Evolutionary conservation across 352 stramenopile species (phyloP).

Genomic region (Phytophthora cactorum): DNA sequence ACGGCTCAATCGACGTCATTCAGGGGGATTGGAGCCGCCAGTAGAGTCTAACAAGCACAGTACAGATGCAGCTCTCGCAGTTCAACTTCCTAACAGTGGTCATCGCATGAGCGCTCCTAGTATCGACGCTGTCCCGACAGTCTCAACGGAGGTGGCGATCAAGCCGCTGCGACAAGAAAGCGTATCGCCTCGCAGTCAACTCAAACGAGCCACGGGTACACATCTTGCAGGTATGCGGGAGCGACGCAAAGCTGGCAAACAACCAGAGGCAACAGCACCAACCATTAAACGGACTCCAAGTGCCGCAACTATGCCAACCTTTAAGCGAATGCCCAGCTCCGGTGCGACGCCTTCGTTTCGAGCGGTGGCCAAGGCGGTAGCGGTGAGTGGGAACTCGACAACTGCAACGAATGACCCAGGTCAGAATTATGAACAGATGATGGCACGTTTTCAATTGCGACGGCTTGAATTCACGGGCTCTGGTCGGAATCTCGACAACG

Average conservation of each 20-base stretch:
- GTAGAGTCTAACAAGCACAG: constrained; percentile 2
- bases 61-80: background rate
- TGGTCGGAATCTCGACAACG: constrained; percentile 3
- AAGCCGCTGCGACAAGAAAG: constrained; percentile 15
- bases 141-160: background rate
- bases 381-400: constrained; percentile 2
- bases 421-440: constrained; percentile 53
- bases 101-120: constrained; percentile 22
- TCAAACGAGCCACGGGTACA: constrained; percentile 27
- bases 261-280: background rate
- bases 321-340: constrained; percentile 24
- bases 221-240: constrained; percentile 30
- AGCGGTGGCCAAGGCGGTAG: constrained; percentile 24
- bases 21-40: constrained; percentile 13
- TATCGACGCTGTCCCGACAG: background rate
- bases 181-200: constrained; percentile 16
- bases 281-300: constrained; percentile 16
- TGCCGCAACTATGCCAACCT: constrained; percentile 3
- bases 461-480: constrained; percentile 25
- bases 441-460: constrained; percentile 60
- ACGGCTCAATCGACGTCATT: constrained; percentile 22
- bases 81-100: background rate
- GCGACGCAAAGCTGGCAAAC: constrained; percentile 20
- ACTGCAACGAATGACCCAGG: constrained; percentile 14
- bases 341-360: constrained; percentile 13